Conservation (phyloP, 2,329 filamentous ascomycete genomes). For the Xylariaceae sp. region DNA sequence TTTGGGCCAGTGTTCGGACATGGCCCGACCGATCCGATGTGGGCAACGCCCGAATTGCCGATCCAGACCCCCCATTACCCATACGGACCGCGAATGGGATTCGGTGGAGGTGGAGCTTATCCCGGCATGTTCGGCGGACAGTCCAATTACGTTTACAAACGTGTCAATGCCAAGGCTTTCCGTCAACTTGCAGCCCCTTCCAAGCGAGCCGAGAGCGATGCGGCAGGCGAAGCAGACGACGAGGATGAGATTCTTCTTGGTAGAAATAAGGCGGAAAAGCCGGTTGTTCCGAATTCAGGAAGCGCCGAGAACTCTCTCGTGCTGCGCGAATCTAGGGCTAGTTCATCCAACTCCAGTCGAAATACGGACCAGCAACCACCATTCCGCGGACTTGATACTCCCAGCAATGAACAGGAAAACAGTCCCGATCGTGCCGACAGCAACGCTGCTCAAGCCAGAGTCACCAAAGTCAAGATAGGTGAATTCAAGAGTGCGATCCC, state of each 20-base stretch:
- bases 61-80: constrained; percentile 13
- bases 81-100: constrained; percentile 9
- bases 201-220: constrained; percentile 9
- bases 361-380: not conserved
- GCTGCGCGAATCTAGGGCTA: not conserved
- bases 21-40: constrained; percentile 33
- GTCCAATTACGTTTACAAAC: constrained; percentile 8
- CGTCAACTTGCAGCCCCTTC: constrained; percentile 4
- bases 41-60: constrained; percentile 32
- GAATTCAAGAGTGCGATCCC: not conserved
- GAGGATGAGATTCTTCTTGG: constrained; percentile 28
- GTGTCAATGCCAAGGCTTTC: constrained; percentile 19
- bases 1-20: constrained; percentile 20
- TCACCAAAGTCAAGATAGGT: not conserved
- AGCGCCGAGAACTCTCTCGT: constrained; percentile 6
- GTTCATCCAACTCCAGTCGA: not conserved
- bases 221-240: constrained; percentile 8
- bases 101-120: constrained; percentile 8
- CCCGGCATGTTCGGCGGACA: constrained; percentile 5
- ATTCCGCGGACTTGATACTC: not conserved
- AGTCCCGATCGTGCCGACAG: not conserved
- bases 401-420: not conserved
- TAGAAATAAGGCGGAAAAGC: constrained; percentile 5
- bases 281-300: not conserved
- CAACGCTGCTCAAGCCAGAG: not conserved